phyloP scores from a whole-genome alignment of 1,139 yeast genomes.

The Blastobotrys serpentis region DNA sequence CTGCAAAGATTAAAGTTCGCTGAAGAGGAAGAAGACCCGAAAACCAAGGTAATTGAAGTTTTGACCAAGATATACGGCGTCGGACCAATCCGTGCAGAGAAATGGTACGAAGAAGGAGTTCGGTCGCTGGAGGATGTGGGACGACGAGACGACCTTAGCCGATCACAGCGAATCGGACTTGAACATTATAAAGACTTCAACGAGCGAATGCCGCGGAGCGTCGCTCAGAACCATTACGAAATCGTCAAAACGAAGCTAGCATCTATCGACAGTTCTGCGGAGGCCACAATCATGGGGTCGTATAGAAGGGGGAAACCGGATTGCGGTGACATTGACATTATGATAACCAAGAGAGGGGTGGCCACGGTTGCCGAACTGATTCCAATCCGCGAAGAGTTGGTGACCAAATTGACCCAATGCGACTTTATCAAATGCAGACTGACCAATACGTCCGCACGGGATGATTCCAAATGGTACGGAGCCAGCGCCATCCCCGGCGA shows the following conservation, averaged over 20 bases:
- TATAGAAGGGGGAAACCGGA: constrained; percentile 48
- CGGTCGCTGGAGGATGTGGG: constrained; percentile 43
- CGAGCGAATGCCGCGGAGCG: constrained; percentile 46
- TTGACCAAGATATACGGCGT: constrained; percentile 53
- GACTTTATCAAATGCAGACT: constrained; percentile 39
- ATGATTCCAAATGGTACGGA: constrained; percentile 37
- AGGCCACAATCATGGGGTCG: constrained; percentile 51
- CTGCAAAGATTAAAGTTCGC: constrained; percentile 42
- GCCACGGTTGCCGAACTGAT: constrained; percentile 30
- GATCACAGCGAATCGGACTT: constrained; percentile 46
- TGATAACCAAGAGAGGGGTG: constrained; percentile 41
- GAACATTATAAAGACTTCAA: constrained; percentile 52
- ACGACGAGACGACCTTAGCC: constrained; percentile 34
- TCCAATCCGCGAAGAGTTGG: constrained; percentile 34
- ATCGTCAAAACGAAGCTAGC: constrained; percentile 36
- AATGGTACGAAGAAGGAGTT: constrained; percentile 45
- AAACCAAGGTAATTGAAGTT: constrained; percentile 33
- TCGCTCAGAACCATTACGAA: constrained; percentile 45
- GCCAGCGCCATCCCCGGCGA: constrained; percentile 28
- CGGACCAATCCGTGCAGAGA: constrained; percentile 46
- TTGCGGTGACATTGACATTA: constrained; percentile 57
- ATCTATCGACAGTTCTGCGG: constrained; percentile 40
- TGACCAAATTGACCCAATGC: constrained; percentile 27
- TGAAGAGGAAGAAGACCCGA: constrained; percentile 29
- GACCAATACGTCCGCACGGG: too few species aligned